Evolutionary conservation across 345 rosid species (phyloP).

Genomic region (Acer negundo): DNA sequence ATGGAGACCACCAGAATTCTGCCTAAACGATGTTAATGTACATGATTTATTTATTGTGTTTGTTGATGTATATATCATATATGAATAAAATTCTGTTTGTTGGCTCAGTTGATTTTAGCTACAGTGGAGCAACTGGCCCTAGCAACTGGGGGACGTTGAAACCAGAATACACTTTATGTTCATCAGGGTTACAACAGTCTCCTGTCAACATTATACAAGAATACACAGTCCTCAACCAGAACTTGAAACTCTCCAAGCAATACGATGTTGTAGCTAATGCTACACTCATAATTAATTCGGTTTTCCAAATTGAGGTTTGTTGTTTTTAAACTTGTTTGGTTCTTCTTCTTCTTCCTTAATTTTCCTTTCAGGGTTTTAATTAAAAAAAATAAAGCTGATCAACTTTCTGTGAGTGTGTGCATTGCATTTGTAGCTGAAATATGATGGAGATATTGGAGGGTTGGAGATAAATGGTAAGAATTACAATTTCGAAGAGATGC

Average conservation of each 20-base stretch:
- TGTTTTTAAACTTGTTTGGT: too few relatives aligned
- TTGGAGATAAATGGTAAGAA: slow-evolving; percentile 45
- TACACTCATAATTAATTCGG: slow-evolving; percentile 48
- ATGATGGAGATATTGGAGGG: slow-evolving; percentile 34
- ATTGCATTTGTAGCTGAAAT: slow-evolving; percentile 25
- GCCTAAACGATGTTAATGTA: too few relatives aligned
- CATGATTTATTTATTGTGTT: neutral
- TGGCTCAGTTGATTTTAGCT: slow-evolving; percentile 33
- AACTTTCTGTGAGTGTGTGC: neutral
- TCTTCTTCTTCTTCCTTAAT: neutral
- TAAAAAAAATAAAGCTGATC: neutral
- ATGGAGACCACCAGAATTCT: too few relatives aligned
- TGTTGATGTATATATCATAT: neutral
- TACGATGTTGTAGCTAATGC: slow-evolving; percentile 50
- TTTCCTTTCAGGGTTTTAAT: neutral
- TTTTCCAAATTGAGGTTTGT: slow-evolving; percentile 41
- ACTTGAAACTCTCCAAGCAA: slow-evolving; percentile 29
- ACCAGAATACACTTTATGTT: slow-evolving; percentile 40
- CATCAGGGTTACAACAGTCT: slow-evolving; percentile 59
- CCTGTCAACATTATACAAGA: slow-evolving; percentile 54
- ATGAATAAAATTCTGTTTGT: neutral
- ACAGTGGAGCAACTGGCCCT: slow-evolving; percentile 46
- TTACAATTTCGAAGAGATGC: slow-evolving; percentile 55
- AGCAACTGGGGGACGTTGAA: slow-evolving; percentile 50
- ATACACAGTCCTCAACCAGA: slow-evolving; percentile 23